These are phyloP conservation scores for Aspergillus sp. DNA, from an alignment of 2,329 filamentous ascomycete species.

Conservation along the genomic window DNA sequence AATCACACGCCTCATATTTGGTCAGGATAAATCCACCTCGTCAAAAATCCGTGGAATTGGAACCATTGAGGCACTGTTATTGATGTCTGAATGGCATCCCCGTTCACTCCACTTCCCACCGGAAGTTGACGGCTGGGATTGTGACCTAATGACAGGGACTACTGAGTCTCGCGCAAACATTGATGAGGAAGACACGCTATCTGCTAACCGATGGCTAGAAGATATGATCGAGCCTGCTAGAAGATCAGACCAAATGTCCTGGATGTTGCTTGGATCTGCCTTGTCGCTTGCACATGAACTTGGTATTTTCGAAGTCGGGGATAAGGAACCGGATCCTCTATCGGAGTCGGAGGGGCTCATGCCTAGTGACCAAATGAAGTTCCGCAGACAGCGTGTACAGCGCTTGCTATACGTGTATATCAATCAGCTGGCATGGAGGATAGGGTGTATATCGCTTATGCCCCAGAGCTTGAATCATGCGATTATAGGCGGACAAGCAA, in stretches of 20 bases:
- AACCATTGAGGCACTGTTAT: slow-evolving; percentile 47
- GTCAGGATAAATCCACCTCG: slow-evolving; percentile 47
- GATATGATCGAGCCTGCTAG: slow-evolving; percentile 51
- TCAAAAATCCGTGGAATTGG: slow-evolving; percentile 46
- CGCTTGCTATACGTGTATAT: slow-evolving; percentile 42
- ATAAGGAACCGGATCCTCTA: slow-evolving; percentile 23
- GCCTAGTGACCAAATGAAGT: slow-evolving; percentile 23
- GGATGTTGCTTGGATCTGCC: slow-evolving; percentile 52
- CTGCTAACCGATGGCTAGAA: slow-evolving; percentile 43
- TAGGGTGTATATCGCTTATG: slow-evolving; percentile 48
- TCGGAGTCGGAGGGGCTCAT: slow-evolving; percentile 18
- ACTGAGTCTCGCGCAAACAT: slow-evolving; percentile 24
- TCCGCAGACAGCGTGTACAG: slow-evolving; percentile 31
- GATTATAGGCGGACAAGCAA: slow-evolving; percentile 23
- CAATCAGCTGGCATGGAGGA: slow-evolving; percentile 46
- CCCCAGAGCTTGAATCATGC: slow-evolving; percentile 37
- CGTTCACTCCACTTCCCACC: slow-evolving; percentile 50
- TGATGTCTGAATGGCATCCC: slow-evolving; percentile 54
- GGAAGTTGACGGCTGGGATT: slow-evolving; percentile 50
- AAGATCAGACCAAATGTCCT: slow-evolving; percentile 53
- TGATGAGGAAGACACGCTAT: slow-evolving; percentile 18
- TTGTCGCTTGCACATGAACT: slow-evolving; percentile 48
- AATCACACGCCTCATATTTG: slow-evolving; percentile 48
- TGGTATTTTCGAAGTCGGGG: slow-evolving; percentile 43
- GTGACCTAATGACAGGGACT: slow-evolving; percentile 42